These are phyloP conservation scores for Ganoderma lingzhi DNA, from an alignment of 1,284 basidiomycete genomes.

Conservation along the genomic window DNA sequence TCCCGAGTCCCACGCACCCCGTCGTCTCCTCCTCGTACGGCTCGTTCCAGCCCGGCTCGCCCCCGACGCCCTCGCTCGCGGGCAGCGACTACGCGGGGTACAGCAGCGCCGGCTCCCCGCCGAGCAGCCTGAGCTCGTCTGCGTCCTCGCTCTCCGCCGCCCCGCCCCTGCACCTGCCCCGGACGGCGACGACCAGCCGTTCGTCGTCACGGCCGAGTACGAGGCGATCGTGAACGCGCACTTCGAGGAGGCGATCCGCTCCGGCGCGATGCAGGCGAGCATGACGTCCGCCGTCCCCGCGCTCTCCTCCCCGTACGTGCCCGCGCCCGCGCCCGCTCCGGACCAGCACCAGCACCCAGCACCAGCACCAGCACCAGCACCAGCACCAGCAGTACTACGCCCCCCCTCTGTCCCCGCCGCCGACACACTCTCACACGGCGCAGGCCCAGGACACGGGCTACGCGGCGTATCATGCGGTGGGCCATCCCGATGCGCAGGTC, in stretches of 20 bases:
- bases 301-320: conserved; percentile 10
- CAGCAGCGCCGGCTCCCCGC: conserved; percentile 27
- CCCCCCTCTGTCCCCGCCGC: conserved; percentile 3
- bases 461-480: conserved; percentile 6
- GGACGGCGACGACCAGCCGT: conserved; percentile 40
- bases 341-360: conserved; percentile 1
- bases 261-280: conserved; percentile 39
- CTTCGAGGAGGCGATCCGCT: conserved; percentile 40
- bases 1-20: conserved; percentile 24
- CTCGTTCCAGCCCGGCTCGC: conserved; percentile 10
- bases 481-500: not conserved
- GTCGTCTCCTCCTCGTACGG: conserved; percentile 3
- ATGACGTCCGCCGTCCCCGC: conserved; percentile 30
- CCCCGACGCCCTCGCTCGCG: conserved; percentile 16
- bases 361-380: too few species aligned
- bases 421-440: not conserved
- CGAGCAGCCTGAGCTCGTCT: conserved; percentile 26
- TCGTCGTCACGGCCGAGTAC: conserved; percentile 42
- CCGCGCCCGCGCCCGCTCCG: not conserved
- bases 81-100: conserved; percentile 26
- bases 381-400: conserved; percentile 8
- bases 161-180: conserved; percentile 17
- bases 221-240: conserved; percentile 41
- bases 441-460: conserved; percentile 13
- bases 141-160: conserved; percentile 27